Evolutionary conservation across 495 filamentous ascomycete species (phyloP).

Genomic region (Zalerion maritima): DNA sequence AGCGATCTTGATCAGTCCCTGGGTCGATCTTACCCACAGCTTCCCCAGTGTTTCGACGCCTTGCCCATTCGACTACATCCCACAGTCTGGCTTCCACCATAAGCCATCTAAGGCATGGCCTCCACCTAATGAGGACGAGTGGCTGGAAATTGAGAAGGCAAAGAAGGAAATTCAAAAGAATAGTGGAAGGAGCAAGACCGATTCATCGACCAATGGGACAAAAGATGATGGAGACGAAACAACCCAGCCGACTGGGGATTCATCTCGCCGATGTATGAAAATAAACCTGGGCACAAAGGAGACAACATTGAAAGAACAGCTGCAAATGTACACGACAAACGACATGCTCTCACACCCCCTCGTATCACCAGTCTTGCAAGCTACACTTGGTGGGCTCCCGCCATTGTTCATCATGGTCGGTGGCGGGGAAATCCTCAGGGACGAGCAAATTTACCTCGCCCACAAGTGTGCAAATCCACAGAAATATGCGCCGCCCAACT

Average conservation of each 20-base stretch:
- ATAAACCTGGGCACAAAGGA: too few species aligned
- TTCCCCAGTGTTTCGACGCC: slow-evolving; percentile 75
- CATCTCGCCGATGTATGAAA: too few species aligned
- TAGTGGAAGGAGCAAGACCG: too few species aligned
- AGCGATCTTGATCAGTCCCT: slow-evolving; percentile 79
- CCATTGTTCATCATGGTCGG: slow-evolving; percentile 76
- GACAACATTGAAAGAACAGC: slow-evolving; percentile 73
- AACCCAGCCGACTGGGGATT: too few species aligned
- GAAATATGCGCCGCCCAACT: slow-evolving; percentile 54
- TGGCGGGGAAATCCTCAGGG: slow-evolving; percentile 74
- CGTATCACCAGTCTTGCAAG: slow-evolving; percentile 75
- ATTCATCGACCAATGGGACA: too few species aligned
- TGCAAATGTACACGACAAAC: slow-evolving; percentile 90
- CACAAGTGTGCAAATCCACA: slow-evolving; percentile 81
- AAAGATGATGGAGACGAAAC: too few species aligned
- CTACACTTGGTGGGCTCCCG: slow-evolving; percentile 75
- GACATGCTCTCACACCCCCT: slow-evolving; percentile 73
- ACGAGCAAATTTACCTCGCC: slow-evolving; percentile 89
- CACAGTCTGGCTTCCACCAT: slow-evolving; percentile 70
- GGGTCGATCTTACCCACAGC: slow-evolving; percentile 87
- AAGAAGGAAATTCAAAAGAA: slow-evolving; percentile 16
- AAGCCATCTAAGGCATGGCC: slow-evolving; percentile 78
- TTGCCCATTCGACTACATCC: slow-evolving; percentile 71
- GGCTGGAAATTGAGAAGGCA: slow-evolving; percentile 20
- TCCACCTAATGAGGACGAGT: slow-evolving; percentile 68